Evolutionary conservation across 805 yeast species (phyloP), one percentile per base, ranked within the genome.

Genomic region (Sugiyamaella boreocaroliniensis): DNA sequence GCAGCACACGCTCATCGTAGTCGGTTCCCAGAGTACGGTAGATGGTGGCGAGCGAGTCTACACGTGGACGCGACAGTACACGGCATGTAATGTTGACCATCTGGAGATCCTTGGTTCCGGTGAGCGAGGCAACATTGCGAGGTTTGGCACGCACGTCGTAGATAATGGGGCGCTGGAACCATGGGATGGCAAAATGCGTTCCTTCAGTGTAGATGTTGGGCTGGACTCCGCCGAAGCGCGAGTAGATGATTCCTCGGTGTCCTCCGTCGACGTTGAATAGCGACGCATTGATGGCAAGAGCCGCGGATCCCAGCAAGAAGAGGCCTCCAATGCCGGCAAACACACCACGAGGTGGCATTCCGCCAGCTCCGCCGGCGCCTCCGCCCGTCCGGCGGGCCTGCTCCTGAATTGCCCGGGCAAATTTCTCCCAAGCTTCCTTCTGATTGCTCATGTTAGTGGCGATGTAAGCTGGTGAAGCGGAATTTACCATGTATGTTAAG

Each of bases 1-100:
- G 99, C 63, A 93, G 77, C 16, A 93, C 97, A 64, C 96, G 83
- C 74, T 93, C 99, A 68, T 93, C 99, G 71, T 92, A 93, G 69
- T 93, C 98, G 50, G 76, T 77, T 49, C 99, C 99, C 61, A 93
- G 76, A 1, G 99, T 93, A 67, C 98, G 83, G 74, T 80, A 93
- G 59, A 93, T 87, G 11, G 76, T 77, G 22, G 98, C 96, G 60
- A 93, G 76, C 49, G 89, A 81, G 49, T 71, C 69, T 29, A 89
- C 78, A 53, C 86, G 85, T 0, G 99, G 99, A 68, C 90, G 83
- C 52, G 95, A 85, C 62, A 93, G 79, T 22, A 93, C 99, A 75
- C 99, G 85, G 71, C 99, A 93, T n/a, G 98, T 92, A 66, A 93
- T 92, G 71, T 89, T 93, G 48, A 93, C 99, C 99, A 93, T 93